phyloP scores from a whole-genome alignment of 805 yeast genomes.

The Metschnikowia anglica region DNA sequence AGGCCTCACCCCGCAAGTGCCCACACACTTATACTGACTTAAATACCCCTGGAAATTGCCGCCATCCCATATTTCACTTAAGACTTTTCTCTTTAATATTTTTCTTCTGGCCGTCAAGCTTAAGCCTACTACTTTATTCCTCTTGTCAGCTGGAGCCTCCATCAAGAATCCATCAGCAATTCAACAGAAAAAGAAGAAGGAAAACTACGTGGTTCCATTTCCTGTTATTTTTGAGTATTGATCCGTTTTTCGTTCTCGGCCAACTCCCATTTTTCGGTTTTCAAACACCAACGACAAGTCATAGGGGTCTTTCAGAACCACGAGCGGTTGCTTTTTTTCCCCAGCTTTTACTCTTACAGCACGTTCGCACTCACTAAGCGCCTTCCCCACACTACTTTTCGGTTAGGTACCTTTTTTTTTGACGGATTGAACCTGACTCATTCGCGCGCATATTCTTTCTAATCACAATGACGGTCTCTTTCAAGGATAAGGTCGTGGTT shows the following conservation, averaged over 20 bases:
- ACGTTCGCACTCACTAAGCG: background rate
- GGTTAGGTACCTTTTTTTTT: background rate
- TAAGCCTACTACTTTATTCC: background rate
- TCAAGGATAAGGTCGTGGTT: constrained; percentile 83
- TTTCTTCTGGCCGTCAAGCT: background rate
- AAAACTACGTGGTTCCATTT: background rate
- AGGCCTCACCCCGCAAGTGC: constrained; percentile 19
- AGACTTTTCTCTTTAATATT: background rate
- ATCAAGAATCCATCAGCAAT: background rate
- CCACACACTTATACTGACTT: background rate
- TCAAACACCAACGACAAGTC: background rate
- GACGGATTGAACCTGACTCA: background rate
- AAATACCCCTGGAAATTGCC: constrained; percentile 5
- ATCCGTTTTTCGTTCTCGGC: background rate
- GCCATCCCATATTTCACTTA: too few species aligned
- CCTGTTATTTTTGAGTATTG: too few species aligned
- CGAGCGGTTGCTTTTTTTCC: background rate
- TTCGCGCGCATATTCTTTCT: background rate
- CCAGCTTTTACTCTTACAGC: background rate
- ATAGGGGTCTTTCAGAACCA: background rate
- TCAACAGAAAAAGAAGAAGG: background rate
- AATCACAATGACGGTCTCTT: constrained; percentile 32
- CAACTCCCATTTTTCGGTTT: background rate
- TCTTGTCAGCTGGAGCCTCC: background rate
- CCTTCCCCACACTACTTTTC: constrained; percentile 6